Conservation (phyloP, 2,329 filamentous ascomycete genomes). For the Beauveria caledonica region DNA sequence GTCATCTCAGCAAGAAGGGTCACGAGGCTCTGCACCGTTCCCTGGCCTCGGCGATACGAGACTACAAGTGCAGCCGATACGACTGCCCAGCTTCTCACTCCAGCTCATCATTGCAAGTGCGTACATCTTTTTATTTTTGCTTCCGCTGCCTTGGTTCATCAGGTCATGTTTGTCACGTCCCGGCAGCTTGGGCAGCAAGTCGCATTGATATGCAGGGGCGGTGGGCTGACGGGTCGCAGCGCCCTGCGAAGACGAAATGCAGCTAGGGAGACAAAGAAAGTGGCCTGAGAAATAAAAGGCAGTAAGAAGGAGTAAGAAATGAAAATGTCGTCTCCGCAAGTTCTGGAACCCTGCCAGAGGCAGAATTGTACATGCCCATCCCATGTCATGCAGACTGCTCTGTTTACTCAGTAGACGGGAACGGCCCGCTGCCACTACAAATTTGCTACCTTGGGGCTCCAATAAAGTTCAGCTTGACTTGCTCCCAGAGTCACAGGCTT, state of each 20-base stretch:
- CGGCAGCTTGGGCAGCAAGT: constrained; percentile 10
- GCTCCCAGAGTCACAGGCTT: background rate
- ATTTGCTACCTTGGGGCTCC: background rate
- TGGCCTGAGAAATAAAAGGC: background rate
- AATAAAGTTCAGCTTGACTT: background rate
- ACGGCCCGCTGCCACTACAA: background rate
- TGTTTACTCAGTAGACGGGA: no score
- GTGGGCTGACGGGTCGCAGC: background rate
- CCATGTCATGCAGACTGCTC: background rate
- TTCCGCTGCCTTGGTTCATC: background rate
- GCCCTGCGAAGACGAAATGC: background rate
- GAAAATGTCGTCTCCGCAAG: background rate
- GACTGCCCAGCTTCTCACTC: no score
- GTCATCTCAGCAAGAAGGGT: background rate
- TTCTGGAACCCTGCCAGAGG: background rate
- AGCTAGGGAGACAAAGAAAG: background rate
- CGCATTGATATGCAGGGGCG: background rate
- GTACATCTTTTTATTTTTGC: no score
- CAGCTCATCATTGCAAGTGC: no score
- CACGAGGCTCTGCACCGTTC: background rate
- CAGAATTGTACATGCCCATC: background rate
- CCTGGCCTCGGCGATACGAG: background rate
- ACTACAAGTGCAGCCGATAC: background rate
- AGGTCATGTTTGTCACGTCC: background rate
- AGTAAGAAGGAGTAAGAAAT: no score